Percentiles rank a stretch among this genome's conserved stretches.
Evolutionary conservation across 2,329 filamentous ascomycete genomes (phyloP).

Genomic region (Mycosphaerella sp.): DNA sequence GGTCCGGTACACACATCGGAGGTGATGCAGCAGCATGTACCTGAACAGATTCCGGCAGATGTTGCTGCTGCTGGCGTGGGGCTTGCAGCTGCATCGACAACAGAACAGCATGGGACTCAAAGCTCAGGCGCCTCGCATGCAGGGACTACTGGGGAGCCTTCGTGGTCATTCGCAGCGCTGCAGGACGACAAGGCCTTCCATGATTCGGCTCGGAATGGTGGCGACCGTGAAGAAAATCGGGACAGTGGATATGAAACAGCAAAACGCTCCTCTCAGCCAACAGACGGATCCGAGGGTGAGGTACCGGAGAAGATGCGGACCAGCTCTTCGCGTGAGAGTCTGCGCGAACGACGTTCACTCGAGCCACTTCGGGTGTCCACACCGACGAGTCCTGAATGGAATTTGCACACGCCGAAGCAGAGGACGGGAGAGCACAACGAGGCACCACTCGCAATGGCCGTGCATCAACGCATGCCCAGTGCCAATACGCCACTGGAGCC

Average conservation of each 20-base stretch:
- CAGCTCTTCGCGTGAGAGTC: slow-evolving; percentile 25
- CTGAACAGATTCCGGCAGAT: slow-evolving; percentile 12
- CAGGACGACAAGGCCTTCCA: not conserved
- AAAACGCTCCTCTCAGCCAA: slow-evolving; percentile 23
- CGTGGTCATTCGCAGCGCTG: slow-evolving; percentile 21
- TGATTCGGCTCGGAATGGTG: not conserved
- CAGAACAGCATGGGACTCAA: not conserved
- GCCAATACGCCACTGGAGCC: slow-evolving; percentile 36
- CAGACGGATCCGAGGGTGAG: slow-evolving; percentile 13
- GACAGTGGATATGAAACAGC: slow-evolving; percentile 41
- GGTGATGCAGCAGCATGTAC: slow-evolving; percentile 24
- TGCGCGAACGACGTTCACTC: slow-evolving; percentile 27
- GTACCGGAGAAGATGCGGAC: slow-evolving; percentile 18
- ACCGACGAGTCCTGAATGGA: slow-evolving; percentile 15
- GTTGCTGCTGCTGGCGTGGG: slow-evolving; percentile 3
- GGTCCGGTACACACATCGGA: slow-evolving; percentile 25
- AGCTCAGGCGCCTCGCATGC: not conserved
- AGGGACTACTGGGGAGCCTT: slow-evolving; percentile 9
- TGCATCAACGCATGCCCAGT: slow-evolving; percentile 22
- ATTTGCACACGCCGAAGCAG: slow-evolving; percentile 19
- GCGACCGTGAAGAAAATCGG: slow-evolving; percentile 29
- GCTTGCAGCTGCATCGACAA: not conserved
- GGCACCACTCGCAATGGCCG: slow-evolving; percentile 1
- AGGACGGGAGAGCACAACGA: slow-evolving; percentile 11
- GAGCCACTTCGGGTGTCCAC: slow-evolving; percentile 29